Percentiles rank a stretch among this genome's conserved stretches.
Conservation (phyloP, 2,329 filamentous ascomycete genomes). For the Sarocladium oryzae region DNA sequence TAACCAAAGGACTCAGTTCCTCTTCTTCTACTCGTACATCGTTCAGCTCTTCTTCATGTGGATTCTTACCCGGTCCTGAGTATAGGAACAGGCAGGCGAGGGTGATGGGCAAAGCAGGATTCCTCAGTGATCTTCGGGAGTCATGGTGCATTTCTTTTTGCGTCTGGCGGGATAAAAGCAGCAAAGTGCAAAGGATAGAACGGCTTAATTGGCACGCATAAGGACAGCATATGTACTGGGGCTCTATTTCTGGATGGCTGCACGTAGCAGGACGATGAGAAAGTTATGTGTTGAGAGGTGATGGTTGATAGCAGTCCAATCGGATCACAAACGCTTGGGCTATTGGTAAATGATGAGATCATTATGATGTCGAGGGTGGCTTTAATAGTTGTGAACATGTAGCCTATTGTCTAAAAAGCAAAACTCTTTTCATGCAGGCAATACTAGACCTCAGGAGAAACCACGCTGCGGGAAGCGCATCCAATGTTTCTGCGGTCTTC, state of each 20-base stretch:
- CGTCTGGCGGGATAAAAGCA: not conserved
- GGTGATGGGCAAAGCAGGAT: not conserved
- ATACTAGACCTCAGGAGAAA: too few species aligned
- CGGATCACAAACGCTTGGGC: too few species aligned
- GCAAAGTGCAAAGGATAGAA: not conserved
- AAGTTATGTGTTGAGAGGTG: not conserved
- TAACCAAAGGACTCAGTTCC: slow-evolving; percentile 82
- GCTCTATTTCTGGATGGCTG: not conserved
- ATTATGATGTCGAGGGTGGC: too few species aligned
- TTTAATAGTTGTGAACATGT: too few species aligned
- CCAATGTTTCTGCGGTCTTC: too few species aligned
- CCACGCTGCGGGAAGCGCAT: too few species aligned
- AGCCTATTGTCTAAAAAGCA: too few species aligned
- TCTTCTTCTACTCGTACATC: slow-evolving; percentile 90
- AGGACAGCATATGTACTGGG: not conserved
- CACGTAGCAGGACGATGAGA: not conserved
- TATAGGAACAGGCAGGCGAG: not conserved
- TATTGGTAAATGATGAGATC: too few species aligned
- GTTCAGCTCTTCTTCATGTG: slow-evolving; percentile 96
- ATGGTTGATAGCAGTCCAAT: too few species aligned
- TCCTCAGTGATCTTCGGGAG: not conserved
- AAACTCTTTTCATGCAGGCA: too few species aligned
- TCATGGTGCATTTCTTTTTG: not conserved
- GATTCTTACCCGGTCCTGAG: slow-evolving; percentile 45
- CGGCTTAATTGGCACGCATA: not conserved